Base-by-base conservation (phyloP, 257 asterid genomes). In the Rehmannia glutinosa region DNA sequence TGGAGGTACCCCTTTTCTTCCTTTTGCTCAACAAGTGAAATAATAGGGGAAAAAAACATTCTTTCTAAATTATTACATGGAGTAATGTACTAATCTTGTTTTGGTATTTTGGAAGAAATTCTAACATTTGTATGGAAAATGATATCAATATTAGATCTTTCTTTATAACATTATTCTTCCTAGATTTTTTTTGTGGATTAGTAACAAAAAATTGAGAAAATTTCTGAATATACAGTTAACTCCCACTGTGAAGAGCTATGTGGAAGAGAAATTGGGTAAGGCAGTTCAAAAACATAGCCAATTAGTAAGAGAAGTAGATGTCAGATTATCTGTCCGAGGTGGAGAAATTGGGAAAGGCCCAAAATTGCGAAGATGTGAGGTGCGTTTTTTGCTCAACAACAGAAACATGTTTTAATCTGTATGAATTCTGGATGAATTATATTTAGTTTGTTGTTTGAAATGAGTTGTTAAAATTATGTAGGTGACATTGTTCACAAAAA, bases 311-410 rank as follows among this genome's bases (percentile, higher is more conserved):
- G 99, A 93, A 76, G 99, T 93, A 52, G 96, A 90, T 70, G 96
- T 84, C 50, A 73, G 96, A 63, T 59, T 93, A 79, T 93, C 99
- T 4, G 73, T 81, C 23, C 95, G 99, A 10, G 97, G 97, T 20
- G 97, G 99, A 30, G 99, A 93, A 66, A 42, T 89, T 4, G 96
- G 96, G 36, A 93, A 88, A 90, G 96, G 99, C 36, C 91, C 96
- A 6, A 88, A 84, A 77, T 56, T 85, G 45, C 77, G 92, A 77
- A 82, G 95, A 86, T 88, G 92, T 55, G 98, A 93, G 96, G 98
- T 92, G 69, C 19, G 17, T 28, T 4, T n/a, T 21, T 3, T 45
- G 28, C n/a, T n/a, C n/a, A n/a, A n/a, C n/a, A n/a, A n/a, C n/a
- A n/a, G n/a, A n/a, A n/a, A n/a, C n/a, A 12, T 21, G 36, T 28